Conservation (phyloP, 441 rosid species). For the Hura crepitans region DNA sequence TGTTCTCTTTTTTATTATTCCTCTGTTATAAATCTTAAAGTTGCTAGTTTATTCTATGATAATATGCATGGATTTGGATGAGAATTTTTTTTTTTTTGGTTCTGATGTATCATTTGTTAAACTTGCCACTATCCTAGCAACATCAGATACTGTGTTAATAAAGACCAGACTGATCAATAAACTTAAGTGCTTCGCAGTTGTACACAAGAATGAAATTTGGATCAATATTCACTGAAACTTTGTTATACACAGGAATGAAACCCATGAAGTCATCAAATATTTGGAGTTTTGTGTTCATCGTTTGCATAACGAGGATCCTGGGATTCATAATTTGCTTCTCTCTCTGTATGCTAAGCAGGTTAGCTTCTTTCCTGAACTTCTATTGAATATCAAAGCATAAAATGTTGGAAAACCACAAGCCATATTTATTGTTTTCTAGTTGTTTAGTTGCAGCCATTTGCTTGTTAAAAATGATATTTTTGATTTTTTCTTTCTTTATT, state of each 20-base stretch:
- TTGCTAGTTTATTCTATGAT: background rate
- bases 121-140: background rate
- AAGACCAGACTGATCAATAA: background rate
- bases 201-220: constrained; percentile 12
- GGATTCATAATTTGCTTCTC: constrained; percentile 91
- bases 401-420: background rate
- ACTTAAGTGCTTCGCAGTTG: background rate
- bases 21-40: background rate
- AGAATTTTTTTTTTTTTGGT: background rate
- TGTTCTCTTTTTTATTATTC: background rate
- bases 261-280: constrained; percentile 97
- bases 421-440: background rate
- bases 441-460: background rate
- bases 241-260: constrained; percentile 77
- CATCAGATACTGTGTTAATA: background rate
- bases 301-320: constrained; percentile 96
- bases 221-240: constrained; percentile 16
- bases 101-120: background rate
- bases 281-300: constrained; percentile 90
- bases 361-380: constrained; percentile 11
- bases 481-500: constrained; percentile 11
- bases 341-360: constrained; percentile 99
- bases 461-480: background rate
- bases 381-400: background rate
- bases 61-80: constrained; percentile 9